Evolutionary conservation across 108 stramenopile species (phyloP), one percentile per base, ranked within the genome.

Genomic region (Parmales sp.): DNA sequence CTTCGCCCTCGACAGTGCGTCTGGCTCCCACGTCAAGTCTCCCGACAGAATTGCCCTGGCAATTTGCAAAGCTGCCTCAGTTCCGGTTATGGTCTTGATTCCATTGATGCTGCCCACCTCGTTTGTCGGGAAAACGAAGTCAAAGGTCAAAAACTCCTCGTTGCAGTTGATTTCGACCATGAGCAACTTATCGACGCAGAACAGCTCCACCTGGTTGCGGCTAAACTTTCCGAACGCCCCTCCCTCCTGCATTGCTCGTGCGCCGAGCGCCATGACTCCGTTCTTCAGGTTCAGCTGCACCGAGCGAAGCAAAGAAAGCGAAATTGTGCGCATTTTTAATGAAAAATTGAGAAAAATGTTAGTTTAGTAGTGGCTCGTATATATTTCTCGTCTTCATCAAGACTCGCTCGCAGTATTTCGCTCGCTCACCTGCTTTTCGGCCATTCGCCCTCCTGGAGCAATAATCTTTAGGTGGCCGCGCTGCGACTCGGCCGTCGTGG

Each of bases 91-190:
- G 38, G 86, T 72, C 67, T 88, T 77, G 25, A 86, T 76, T 20
- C 80, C 72, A 26, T 88, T 87, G 49, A 85, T 81, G 66, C 88
- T 91, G 20, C 88, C 90, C 16, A 89, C 88, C 70, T 91, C 87
- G 1, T 92, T 95, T 8, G 96, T 97, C 16, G 95, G 94, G 84
- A 95, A 95, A 1, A 85, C 82, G 66, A 97, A 95, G 71, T 97
- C 96, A 51, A 95, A 78, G 28, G 84, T 84, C 22, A 95, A 73
- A 13, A 88, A 78, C 70, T 97, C 96, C 69, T 95, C 96, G 69
- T 74, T 92, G 77, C 92, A 93, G 65, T 87, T 90, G 71, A 97
- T 93, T 70, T 95, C 92, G 1, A 97, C 96, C 96, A 95, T 97
- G 41, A 97, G 81, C 23, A 97, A 79, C 72, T 94, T 91, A 73